Base-by-base conservation (phyloP, 441 rosid genomes). In the Erodium trifolium region DNA sequence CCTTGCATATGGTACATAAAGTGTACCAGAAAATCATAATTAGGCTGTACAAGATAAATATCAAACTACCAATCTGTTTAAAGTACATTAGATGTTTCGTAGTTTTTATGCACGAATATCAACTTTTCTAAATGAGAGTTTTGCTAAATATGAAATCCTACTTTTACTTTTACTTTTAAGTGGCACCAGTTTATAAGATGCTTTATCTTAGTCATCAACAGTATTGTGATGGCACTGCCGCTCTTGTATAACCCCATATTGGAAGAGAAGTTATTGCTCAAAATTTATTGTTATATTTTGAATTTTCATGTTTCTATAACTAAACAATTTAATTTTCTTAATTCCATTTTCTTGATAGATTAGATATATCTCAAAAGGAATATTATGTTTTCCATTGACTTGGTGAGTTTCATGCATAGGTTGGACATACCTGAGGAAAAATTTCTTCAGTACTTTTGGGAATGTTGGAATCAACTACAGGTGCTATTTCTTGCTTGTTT, bases 361-460 rank as follows among this genome's bases (percentile, higher is more conserved):
- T 57, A 57, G 3, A 57, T 18, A 18, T 7, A 18, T n/a, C 11
- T 66, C 4, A 11, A 23, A 1, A 8, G 1, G 35, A 19, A 47
- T 57, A 31, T 29, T 41, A 5, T 66, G 41, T 43, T 66, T 45
- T 64, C 16, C 18, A 0, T 41, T 57, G 29, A 45, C 51, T 45
- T 45, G 63, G 63, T 62, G 64, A 74, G 67, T 79, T 63, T 23
- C 68, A 69, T 77, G 71, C 78, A 68, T 81, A 92, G 96, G 71
- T 75, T 85, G 83, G 92, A 92, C 66, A 83, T 92, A 82, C 78
- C 92, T 13, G 87, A 88, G 80, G 96, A 88, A 68, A 92, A 90
- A 69, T 92, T 92, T 82, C 78, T 90, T 29, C 72, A 71, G 66
- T 82, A 92, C 75, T 92, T 92, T 72, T 92, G 98, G 98, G 87